Evolutionary conservation across 2,329 filamentous ascomycete species (phyloP).

Genomic region (Gyromitra esculenta): DNA sequence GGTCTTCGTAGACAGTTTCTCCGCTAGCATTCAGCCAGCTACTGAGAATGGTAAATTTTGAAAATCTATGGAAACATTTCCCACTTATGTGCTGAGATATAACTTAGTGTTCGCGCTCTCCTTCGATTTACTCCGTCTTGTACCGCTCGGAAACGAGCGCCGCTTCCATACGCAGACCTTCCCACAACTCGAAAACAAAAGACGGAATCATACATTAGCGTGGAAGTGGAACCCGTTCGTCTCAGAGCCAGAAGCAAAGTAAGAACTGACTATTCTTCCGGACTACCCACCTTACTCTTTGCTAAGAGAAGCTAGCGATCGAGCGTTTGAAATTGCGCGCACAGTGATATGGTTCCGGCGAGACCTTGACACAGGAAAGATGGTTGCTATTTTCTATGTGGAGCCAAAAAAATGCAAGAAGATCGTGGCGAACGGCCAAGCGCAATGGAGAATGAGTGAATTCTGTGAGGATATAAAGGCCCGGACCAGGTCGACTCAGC

Average conservation of each 20-base stretch:
- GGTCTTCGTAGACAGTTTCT: slow-evolving; percentile 46
- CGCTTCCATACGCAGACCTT: slow-evolving; percentile 43
- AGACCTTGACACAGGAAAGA: slow-evolving; percentile 35
- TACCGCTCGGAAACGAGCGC: slow-evolving; percentile 33
- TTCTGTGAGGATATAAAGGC: slow-evolving; percentile 43
- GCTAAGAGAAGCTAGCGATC: slow-evolving; percentile 36
- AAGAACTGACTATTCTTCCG: slow-evolving; percentile 6
- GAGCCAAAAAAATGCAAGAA: slow-evolving; percentile 43
- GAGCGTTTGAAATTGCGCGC: slow-evolving; percentile 45
- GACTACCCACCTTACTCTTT: not conserved
- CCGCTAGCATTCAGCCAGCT: slow-evolving; percentile 30
- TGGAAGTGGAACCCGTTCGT: slow-evolving; percentile 45
- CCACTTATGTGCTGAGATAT: slow-evolving; percentile 6
- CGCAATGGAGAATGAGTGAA: slow-evolving; percentile 48
- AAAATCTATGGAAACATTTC: not conserved
- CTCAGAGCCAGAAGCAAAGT: slow-evolving; percentile 28
- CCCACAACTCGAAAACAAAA: slow-evolving; percentile 40
- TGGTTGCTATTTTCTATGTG: slow-evolving; percentile 39
- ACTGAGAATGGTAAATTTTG: slow-evolving; percentile 40
- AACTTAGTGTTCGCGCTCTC: slow-evolving; percentile 43
- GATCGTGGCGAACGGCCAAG: slow-evolving; percentile 20
- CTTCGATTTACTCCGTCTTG: slow-evolving; percentile 49
- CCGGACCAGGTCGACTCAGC: slow-evolving; percentile 18
- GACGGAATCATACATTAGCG: slow-evolving; percentile 39
- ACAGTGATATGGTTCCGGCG: slow-evolving; percentile 44